Conservation (phyloP, 2,329 filamentous ascomycete species). For the Colletotrichum sp. region DNA sequence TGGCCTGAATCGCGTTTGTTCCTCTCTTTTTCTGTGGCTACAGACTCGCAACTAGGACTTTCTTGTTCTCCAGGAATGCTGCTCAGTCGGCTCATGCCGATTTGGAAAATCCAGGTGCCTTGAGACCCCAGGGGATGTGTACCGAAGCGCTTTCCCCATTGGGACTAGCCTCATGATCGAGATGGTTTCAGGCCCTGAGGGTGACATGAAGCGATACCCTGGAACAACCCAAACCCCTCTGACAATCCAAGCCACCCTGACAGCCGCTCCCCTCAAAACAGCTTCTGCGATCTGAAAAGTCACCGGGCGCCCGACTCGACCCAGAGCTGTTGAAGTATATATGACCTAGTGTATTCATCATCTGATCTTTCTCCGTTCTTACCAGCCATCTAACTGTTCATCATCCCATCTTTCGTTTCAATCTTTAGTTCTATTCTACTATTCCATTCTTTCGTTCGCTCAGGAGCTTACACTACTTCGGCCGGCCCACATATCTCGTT, state of each 20-base stretch:
- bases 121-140: background rate
- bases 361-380: background rate
- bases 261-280: background rate
- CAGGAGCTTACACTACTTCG: background rate
- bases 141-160: background rate
- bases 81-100: background rate
- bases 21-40: background rate
- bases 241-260: background rate
- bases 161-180: background rate
- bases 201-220: background rate
- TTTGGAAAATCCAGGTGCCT: background rate
- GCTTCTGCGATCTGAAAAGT: background rate
- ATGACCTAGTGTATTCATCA: background rate
- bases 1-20: background rate
- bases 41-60: accelerated
- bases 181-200: background rate
- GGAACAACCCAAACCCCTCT: background rate
- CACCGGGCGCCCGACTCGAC: accelerated
- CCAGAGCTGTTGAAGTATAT: background rate
- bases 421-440: background rate
- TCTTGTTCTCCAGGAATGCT: background rate
- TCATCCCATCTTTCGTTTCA: background rate
- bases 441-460: background rate
- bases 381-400: background rate
- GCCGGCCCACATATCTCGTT: background rate